Base-by-base conservation (phyloP, 164 flowering plant species). In the Tinospora cordifolia region DNA sequence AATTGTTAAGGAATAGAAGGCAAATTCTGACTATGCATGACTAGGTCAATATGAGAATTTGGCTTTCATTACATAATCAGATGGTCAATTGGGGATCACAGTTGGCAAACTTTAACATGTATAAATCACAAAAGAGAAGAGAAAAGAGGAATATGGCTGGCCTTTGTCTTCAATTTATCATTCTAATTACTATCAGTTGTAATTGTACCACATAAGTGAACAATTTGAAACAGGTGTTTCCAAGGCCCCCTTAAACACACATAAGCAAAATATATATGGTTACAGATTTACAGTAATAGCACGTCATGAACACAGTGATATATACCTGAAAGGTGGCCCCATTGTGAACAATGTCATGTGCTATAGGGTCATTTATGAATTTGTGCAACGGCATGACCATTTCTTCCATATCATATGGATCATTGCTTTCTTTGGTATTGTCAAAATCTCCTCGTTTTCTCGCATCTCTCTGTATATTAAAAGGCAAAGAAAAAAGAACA, bases 281-380 rank as follows among this genome's bases (percentile, higher is more conserved):
- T 8, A 54, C 24, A 26, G n/a, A 10, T 26, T 27, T 34, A 14
- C 13, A 38, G 8, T 6, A 24, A 27, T 26, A 40, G 2, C 36
- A n/a, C 25, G 38, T 67, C 24, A 64, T 66, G 75, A 58, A n/a
- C 27, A 17, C 8, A 72, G n/a, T 36, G 58, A 49, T 36, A 67
- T 38, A 27, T 81, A 94, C 99, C 98, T 94, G 99, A 76, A 92
- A 94, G 34, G 99, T 94, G 36, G 97, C 98, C 65, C 99, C 98
- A 74, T 94, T 92, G 80, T 94, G 98, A 71, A 94, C 75, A 62
- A 90, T 86, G 57, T 94, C 99, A 67, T 75, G 85, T 74, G 91
- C 92, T 21, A 84, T 72, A 69, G 96, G 96, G 47, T 87, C 79
- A 73, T 87, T 81, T 58, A 94, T 87, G 74, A 82, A 94, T 70